Evolutionary conservation across 2,329 filamentous ascomycete species (phyloP).

Genomic region (Dothistroma septosporum): DNA sequence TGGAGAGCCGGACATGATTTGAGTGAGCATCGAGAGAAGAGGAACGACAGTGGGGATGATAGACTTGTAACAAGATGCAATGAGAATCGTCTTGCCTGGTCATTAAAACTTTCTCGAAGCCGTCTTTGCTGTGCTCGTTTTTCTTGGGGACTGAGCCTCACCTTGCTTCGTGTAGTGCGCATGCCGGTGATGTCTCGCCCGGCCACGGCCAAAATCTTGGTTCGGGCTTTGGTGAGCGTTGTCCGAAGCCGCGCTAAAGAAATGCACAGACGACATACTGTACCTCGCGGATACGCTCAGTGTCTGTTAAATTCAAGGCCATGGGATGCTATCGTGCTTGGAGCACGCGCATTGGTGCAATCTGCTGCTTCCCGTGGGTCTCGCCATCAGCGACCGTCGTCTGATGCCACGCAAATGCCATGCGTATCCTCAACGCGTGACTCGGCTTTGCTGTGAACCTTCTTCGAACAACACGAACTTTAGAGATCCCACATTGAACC

Average conservation of each 20-base stretch:
- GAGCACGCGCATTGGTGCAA: too few species aligned
- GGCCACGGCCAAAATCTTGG: neutral
- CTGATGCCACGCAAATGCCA: neutral
- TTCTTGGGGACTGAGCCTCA: neutral
- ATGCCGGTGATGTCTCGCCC: neutral
- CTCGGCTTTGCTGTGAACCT: neutral
- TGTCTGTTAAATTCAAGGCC: too few species aligned
- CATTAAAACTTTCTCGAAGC: neutral
- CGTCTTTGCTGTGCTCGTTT: neutral
- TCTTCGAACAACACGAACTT: neutral
- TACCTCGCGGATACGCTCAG: neutral
- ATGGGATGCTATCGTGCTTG: too few species aligned
- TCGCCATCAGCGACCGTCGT: neutral
- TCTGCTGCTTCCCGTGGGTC: too few species aligned
- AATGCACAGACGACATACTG: neutral
- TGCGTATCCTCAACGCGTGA: neutral
- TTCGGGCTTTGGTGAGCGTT: neutral
- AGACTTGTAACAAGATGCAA: slow-evolving; percentile 1
- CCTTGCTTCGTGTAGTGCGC: neutral
- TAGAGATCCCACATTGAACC: neutral
- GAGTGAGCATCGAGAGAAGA: slow-evolving; percentile 5
- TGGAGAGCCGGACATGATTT: neutral
- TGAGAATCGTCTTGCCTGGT: slow-evolving; percentile 1
- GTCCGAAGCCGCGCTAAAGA: neutral
- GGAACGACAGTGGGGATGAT: neutral